These are phyloP conservation scores for Fusarium newnesense DNA, from an alignment of 2,329 filamentous ascomycete species.

Conservation along the genomic window DNA sequence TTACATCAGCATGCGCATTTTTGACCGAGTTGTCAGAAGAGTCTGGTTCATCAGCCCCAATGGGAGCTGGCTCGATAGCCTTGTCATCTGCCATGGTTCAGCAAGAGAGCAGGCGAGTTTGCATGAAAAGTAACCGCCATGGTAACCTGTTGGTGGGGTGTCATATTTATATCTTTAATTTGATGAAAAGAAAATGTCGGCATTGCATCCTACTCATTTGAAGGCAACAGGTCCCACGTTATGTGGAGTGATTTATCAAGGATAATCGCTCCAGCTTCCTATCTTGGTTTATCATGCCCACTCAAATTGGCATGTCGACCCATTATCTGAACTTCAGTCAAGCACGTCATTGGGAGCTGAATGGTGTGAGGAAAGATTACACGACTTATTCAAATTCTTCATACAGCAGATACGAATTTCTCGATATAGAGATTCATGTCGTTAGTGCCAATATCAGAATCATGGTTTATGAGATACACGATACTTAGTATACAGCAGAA, in stretches of 20 bases:
- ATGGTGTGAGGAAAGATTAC: background rate
- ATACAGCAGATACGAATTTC: background rate
- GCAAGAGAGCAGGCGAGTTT: background rate
- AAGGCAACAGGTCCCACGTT: background rate
- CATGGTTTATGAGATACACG: background rate
- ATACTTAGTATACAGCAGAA: background rate
- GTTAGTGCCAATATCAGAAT: background rate
- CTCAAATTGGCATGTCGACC: background rate
- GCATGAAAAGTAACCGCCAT: too few relatives aligned
- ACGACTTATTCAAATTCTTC: background rate
- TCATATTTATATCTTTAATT: background rate
- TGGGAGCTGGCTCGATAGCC: background rate
- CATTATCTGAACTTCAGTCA: background rate
- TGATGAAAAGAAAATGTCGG: background rate
- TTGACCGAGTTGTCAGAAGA: background rate
- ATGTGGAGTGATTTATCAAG: background rate
- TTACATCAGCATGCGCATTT: background rate
- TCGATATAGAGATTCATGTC: rapidly evolving
- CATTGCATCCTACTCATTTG: background rate
- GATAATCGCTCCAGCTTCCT: background rate
- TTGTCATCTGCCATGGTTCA: background rate
- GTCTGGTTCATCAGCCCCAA: background rate
- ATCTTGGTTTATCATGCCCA: background rate
- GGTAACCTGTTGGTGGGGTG: rapidly evolving
- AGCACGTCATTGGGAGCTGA: background rate